Percentiles rank a stretch among this genome's conserved stretches.
Evolutionary conservation across 208 protist genomes (phyloP).

Genomic region (Trypanosoma cruzi): DNA sequence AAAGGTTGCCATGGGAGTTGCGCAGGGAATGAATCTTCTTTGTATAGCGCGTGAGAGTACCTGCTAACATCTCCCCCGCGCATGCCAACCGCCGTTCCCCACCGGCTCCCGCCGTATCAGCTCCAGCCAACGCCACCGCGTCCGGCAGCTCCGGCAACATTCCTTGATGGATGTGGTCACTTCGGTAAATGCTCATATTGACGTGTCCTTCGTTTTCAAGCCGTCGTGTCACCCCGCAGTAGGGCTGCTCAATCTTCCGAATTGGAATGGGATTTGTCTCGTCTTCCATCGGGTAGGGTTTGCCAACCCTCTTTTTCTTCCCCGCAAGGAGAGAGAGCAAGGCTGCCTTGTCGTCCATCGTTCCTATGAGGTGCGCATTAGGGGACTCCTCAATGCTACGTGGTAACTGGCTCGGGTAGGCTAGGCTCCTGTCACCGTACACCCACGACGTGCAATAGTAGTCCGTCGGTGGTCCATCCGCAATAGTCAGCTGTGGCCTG

Average conservation of each 20-base stretch:
- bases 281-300: constrained; percentile 35
- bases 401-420: constrained; percentile 77
- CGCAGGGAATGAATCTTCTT: constrained; percentile 42
- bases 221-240: constrained; percentile 50
- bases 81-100: constrained; percentile 20
- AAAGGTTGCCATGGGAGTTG: constrained; percentile 74
- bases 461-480: constrained; percentile 28
- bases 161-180: constrained; percentile 66
- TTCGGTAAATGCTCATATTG: constrained; percentile 69
- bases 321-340: constrained; percentile 61
- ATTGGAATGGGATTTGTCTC: constrained; percentile 76
- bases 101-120: neutral
- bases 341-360: constrained; percentile 58
- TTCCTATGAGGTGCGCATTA: constrained; percentile 46
- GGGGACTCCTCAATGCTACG: constrained; percentile 47
- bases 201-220: constrained; percentile 78
- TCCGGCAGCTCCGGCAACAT: constrained; percentile 75
- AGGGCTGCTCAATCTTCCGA: constrained; percentile 39
- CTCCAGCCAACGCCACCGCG: constrained; percentile 11
- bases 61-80: constrained; percentile 55
- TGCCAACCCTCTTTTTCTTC: constrained; percentile 13
- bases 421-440: constrained; percentile 72
- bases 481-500: constrained; percentile 24
- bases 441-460: constrained; percentile 75
- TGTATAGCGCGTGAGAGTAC: constrained; percentile 43